Conservation (phyloP, 106 monocot genomes). For the Dendrobium chrysotoxum region DNA sequence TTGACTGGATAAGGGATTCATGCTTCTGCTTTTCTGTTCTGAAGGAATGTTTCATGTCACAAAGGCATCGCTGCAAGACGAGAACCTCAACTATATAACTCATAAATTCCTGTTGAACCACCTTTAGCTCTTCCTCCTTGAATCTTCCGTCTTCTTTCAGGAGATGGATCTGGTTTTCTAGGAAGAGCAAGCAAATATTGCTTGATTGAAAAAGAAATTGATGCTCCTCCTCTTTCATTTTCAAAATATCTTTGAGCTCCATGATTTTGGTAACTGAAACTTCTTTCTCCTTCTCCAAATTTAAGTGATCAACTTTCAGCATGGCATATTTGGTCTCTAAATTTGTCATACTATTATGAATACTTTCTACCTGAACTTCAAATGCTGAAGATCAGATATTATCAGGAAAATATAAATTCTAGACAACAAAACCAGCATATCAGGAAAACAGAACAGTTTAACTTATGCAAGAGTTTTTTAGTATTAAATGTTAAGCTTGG, state of each 20-base stretch:
- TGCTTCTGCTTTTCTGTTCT: slow-evolving; percentile 27
- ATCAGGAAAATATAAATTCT: neutral
- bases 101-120: slow-evolving; percentile 9
- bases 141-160: slow-evolving; percentile 16
- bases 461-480: neutral
- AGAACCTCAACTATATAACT: slow-evolving; percentile 11
- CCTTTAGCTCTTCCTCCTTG: slow-evolving; percentile 1
- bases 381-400: neutral
- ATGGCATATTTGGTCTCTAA: slow-evolving; percentile 30
- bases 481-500: neutral
- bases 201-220: slow-evolving; percentile 16
- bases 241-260: slow-evolving; percentile 26
- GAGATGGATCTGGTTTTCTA: slow-evolving; percentile 20
- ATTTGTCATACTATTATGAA: slow-evolving; percentile 14
- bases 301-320: slow-evolving; percentile 25
- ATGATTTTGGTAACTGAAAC: slow-evolving; percentile 21
- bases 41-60: slow-evolving; percentile 9
- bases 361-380: slow-evolving; percentile 21
- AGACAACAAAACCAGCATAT: neutral
- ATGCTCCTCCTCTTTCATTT: slow-evolving; percentile 21
- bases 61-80: slow-evolving; percentile 10
- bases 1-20: slow-evolving; percentile 10
- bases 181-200: slow-evolving; percentile 13
- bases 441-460: neutral
- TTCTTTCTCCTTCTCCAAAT: slow-evolving; percentile 30